Evolutionary conservation across 176 grass and related monocot species (phyloP).

Genomic region (Oryza meyeriana): DNA sequence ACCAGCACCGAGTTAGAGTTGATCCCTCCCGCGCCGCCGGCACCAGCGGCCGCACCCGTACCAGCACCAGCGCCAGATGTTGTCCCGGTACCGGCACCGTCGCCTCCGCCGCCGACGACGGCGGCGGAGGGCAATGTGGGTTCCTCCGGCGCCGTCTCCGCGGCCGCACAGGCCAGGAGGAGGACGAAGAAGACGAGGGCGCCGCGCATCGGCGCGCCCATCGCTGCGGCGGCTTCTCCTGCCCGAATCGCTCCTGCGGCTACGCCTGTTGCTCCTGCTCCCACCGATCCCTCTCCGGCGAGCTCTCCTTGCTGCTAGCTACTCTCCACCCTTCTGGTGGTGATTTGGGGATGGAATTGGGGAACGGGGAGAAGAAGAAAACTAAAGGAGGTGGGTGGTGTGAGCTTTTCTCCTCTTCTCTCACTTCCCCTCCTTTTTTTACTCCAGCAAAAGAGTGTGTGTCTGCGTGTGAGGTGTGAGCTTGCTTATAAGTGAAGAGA

Average conservation of each 20-base stretch:
- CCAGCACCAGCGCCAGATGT: background rate
- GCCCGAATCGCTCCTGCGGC: background rate
- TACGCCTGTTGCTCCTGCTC: background rate
- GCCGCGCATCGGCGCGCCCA: conserved; percentile 50
- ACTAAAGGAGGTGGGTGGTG: conserved; percentile 34
- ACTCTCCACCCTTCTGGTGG: background rate
- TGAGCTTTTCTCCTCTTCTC: conserved; percentile 23
- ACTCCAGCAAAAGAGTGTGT: background rate
- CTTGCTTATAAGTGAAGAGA: conserved; percentile 53
- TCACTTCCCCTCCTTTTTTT: background rate
- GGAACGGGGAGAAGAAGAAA: background rate
- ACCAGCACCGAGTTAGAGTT: conserved; percentile 49
- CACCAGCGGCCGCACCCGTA: background rate
- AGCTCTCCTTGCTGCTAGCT: background rate
- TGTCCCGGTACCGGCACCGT: background rate
- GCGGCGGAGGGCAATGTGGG: background rate
- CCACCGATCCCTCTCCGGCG: background rate
- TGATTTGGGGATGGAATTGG: background rate
- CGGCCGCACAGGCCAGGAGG: conserved; percentile 10
- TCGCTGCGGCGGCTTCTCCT: conserved; percentile 25
- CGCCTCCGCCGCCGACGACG: background rate
- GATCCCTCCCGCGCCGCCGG: background rate
- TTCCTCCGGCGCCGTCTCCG: conserved; percentile 8
- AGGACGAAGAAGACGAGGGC: conserved; percentile 43
- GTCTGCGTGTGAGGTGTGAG: conserved; percentile 13